Percentiles rank a stretch among this genome's conserved stretches.
Conservation (phyloP, 2,329 filamentous ascomycete species). For the Dactylellina haptotyla region DNA sequence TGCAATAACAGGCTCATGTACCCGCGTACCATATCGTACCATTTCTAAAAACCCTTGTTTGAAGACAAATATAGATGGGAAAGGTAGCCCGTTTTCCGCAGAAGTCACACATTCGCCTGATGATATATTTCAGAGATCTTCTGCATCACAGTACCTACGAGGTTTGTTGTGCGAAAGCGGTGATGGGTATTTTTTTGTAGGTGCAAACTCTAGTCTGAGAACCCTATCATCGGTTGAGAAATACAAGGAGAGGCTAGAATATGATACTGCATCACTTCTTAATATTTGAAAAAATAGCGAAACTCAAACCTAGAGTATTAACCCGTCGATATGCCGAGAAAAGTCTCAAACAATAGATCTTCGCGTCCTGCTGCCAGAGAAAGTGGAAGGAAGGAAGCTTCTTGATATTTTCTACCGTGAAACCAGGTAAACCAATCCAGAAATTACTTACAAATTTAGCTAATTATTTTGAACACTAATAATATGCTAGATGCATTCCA, state of each 20-base stretch:
- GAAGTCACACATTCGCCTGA: too few species aligned
- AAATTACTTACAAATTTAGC: not conserved
- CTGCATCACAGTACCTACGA: too few species aligned
- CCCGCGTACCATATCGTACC: too few species aligned
- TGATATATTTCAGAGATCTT: too few species aligned
- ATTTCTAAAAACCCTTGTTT: too few species aligned
- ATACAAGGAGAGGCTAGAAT: conserved; percentile 20
- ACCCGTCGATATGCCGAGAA: not conserved
- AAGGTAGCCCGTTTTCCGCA: too few species aligned
- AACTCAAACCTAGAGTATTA: not conserved
- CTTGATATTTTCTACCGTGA: conserved; percentile 7
- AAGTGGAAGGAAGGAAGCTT: conserved; percentile 17
- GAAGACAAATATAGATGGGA: too few species aligned
- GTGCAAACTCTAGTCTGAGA: not conserved
- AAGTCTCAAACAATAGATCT: conserved; percentile 11
- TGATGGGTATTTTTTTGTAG: too few species aligned
- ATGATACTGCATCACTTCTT: conserved; percentile 11
- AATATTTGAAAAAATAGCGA: not conserved
- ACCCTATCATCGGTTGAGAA: conserved; percentile 8
- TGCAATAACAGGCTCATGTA: too few species aligned
- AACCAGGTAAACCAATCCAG: not conserved
- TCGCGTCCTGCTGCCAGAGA: conserved; percentile 7
- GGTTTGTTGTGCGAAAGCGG: too few species aligned
- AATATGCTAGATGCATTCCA: conserved; percentile 2
- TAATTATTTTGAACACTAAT: not conserved